These are phyloP conservation scores for Trypanosomatidae sp. DNA, from an alignment of 208 protist species.

Conservation along the genomic window DNA sequence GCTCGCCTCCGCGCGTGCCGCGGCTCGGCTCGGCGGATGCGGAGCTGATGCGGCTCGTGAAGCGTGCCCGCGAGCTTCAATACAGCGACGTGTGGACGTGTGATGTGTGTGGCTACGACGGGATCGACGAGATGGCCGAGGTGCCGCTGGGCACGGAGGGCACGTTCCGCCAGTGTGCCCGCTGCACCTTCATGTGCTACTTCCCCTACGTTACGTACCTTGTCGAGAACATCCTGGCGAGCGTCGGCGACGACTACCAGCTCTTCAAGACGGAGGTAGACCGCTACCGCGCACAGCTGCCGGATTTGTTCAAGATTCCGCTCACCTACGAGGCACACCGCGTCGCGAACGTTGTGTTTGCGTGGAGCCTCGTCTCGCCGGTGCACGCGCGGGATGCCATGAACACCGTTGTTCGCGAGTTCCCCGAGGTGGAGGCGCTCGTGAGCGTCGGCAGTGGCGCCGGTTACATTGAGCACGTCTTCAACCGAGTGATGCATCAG, in stretches of 20 bases:
- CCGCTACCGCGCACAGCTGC: conserved; percentile 52
- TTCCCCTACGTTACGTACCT: conserved; percentile 83
- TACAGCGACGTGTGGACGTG: conserved; percentile 65
- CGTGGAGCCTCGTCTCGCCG: conserved; percentile 84
- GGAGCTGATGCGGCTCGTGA: conserved; percentile 59
- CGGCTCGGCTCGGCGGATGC: conserved; percentile 35
- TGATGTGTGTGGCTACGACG: conserved; percentile 69
- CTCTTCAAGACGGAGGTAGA: conserved; percentile 81
- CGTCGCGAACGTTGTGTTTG: conserved; percentile 72
- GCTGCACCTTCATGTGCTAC: conserved; percentile 82
- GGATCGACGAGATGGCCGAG: conserved; percentile 56
- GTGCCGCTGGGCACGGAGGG: conserved; percentile 65
- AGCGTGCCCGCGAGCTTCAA: conserved; percentile 34
- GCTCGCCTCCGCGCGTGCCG: conserved; percentile 27
- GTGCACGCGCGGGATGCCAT: conserved; percentile 66
- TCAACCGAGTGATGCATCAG: conserved; percentile 82
- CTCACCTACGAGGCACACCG: conserved; percentile 87
- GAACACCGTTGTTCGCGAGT: conserved; percentile 44
- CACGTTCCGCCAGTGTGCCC: conserved; percentile 70
- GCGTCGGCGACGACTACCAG: conserved; percentile 84
- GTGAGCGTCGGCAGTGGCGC: conserved; percentile 80
- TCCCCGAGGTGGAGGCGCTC: conserved; percentile 59
- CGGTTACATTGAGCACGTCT: conserved; percentile 89
- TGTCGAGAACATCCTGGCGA: conserved; percentile 54
- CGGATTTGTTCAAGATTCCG: conserved; percentile 82